A percentile compares a stretch with the other conserved stretches of the same genome.
phyloP scores from a whole-genome alignment of 176 grass and related monocot genomes.

The Phyllostachys edulis region DNA sequence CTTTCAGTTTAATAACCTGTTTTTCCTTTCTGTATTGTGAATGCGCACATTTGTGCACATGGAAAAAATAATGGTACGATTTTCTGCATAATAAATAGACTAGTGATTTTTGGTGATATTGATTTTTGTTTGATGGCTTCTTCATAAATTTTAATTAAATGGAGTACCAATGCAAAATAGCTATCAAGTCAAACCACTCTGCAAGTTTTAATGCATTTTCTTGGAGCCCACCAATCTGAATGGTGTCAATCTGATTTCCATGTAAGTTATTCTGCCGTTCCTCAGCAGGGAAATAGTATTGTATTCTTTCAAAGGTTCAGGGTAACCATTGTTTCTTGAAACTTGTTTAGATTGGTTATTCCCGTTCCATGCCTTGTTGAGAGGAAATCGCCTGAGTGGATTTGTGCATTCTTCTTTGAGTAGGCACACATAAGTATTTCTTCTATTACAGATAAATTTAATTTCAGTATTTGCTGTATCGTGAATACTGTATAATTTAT shows the following conservation, averaged over 20 bases:
- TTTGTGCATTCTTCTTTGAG: constrained; percentile 7
- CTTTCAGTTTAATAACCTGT: constrained; percentile 4
- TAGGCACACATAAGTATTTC: neutral
- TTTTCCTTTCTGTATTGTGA: neutral
- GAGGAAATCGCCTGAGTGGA: neutral
- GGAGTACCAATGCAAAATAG: neutral
- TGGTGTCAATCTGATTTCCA: neutral
- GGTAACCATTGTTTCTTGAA: neutral
- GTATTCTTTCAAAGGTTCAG: neutral
- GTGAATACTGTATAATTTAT: constrained; percentile 7
- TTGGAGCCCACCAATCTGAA: constrained; percentile 12
- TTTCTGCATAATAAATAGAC: neutral
- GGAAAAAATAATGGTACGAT: constrained; percentile 9
- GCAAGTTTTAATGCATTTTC: neutral
- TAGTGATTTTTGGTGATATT: neutral
- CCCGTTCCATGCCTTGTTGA: neutral
- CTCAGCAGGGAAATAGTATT: neutral
- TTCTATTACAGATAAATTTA: neutral
- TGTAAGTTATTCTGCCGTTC: neutral
- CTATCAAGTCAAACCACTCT: neutral
- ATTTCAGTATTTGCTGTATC: neutral
- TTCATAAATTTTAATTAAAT: constrained; percentile 9
- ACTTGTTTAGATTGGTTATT: neutral
- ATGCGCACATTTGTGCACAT: neutral
- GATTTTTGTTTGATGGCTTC: neutral